A percentile compares a stretch with the other conserved stretches of the same genome.
Conservation (phyloP, 345 rosid genomes). For the Microcos paniculata region DNA sequence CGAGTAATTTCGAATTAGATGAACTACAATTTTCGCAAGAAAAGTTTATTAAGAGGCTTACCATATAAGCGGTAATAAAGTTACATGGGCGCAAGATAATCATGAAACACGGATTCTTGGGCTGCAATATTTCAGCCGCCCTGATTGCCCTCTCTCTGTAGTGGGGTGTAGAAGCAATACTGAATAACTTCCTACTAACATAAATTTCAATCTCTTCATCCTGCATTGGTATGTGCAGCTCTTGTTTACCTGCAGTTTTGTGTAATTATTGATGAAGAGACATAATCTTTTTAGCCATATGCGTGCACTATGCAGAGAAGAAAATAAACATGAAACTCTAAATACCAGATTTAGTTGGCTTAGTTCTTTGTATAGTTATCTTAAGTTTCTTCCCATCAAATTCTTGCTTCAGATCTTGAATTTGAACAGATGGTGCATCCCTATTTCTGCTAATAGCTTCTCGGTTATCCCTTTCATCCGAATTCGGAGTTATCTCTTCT, state of each 20-base stretch:
- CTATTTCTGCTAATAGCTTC: neutral
- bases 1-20: neutral
- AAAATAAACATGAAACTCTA: conserved; percentile 14
- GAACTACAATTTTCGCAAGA: neutral
- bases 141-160: conserved; percentile 35
- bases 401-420: neutral
- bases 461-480: neutral
- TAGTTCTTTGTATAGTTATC: conserved; percentile 1
- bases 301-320: neutral
- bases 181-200: conserved; percentile 10
- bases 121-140: conserved; percentile 35
- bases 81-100: conserved; percentile 15
- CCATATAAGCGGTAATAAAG: neutral
- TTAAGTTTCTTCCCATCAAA: neutral
- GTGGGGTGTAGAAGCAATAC: conserved; percentile 3
- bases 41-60: neutral
- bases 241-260: neutral
- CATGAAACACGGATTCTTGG: conserved; percentile 39
- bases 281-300: neutral
- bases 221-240: neutral
- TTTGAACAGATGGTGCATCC: neutral
- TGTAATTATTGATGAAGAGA: neutral
- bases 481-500: neutral
- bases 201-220: conserved; percentile 4
- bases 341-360: conserved; percentile 19